These are phyloP conservation scores for Thinopyrum obtusiflorum DNA, from an alignment of 202 grass and related monocot genomes.

Conservation along the genomic window DNA sequence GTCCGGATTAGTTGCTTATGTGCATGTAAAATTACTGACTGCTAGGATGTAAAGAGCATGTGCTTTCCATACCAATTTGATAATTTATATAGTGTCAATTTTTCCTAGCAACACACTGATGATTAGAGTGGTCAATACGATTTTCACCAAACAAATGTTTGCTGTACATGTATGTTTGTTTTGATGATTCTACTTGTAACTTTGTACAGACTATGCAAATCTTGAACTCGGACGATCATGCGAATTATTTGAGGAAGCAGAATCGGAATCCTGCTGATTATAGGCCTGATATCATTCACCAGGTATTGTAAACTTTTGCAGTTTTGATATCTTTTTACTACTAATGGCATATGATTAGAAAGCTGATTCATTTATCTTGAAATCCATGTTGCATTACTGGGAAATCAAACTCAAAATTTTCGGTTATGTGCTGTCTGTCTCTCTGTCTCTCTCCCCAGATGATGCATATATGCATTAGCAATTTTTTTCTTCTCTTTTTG, in stretches of 20 bases:
- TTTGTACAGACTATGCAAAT: constrained; percentile 73
- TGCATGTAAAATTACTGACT: not conserved
- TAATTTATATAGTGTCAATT: not conserved
- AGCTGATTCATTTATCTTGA: not conserved
- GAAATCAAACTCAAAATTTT: not conserved
- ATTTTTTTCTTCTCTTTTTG: not conserved
- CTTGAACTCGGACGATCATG: constrained; percentile 85
- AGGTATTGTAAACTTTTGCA: constrained; percentile 44
- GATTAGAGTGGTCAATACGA: not conserved
- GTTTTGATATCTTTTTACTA: not conserved
- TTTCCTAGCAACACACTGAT: not conserved
- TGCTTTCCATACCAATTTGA: not conserved
- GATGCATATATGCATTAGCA: not conserved
- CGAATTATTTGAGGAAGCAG: constrained; percentile 89
- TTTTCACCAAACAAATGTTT: not conserved
- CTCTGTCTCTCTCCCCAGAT: not conserved
- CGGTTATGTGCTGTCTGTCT: not conserved
- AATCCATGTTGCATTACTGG: not conserved
- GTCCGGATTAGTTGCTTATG: not conserved
- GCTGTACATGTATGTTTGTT: not conserved
- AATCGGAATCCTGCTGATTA: constrained; percentile 87
- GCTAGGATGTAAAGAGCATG: not conserved
- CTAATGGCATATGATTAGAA: not conserved
- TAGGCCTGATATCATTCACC: constrained; percentile 92
- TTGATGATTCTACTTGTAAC: not conserved